Base-by-base conservation (phyloP, 148 eudicot species). In the Arbutus unedo region DNA sequence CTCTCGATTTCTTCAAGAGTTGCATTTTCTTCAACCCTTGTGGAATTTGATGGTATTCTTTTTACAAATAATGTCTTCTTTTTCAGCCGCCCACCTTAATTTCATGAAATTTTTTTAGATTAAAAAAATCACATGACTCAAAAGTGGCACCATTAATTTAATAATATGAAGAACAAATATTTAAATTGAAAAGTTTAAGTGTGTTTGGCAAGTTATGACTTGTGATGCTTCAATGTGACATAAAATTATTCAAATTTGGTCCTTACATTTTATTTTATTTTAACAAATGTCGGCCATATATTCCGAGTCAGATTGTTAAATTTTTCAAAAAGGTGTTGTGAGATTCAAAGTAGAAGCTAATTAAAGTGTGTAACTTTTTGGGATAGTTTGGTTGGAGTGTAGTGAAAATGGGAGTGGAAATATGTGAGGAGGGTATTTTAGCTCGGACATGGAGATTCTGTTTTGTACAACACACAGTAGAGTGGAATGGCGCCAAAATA, bases 151-250 rank as follows among this genome's bases (percentile, higher is more conserved):
- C 47, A 54, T 41, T 77, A 66, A 66, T 10, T 9, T 10, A 25
- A 66, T 43, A 66, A 2, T 66, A 77, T 31, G 47, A 53, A 16
- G 64, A 25, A 51, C 38, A 77, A 54, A 9, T 31, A 31, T 31
- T 0, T 10, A 14, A 21, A 23, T 31, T 15, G 41, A 77, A 54
- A 76, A 49, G 44, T 14, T 9, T 2, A 19, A 19, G 79, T 54
- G 64, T 25, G 79, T 77, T 77, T 77, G 79, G 79, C 79, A 77
- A 77, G 79, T 19, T 2, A 25, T 77, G 64, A 54, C 79, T 77
- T 51, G 43, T 77, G 64, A 4, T 74, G 48, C 79, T 77, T 54
- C 50, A 6, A 55, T 54, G 47, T 18, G 11, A 44, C 2, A 31
- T 13, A 3, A 47, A 73, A 18, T 15, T 18, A 49, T 18, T 51